Base-by-base conservation (phyloP, 2,329 filamentous ascomycete species). In the Xylariomycetidae sp. region DNA sequence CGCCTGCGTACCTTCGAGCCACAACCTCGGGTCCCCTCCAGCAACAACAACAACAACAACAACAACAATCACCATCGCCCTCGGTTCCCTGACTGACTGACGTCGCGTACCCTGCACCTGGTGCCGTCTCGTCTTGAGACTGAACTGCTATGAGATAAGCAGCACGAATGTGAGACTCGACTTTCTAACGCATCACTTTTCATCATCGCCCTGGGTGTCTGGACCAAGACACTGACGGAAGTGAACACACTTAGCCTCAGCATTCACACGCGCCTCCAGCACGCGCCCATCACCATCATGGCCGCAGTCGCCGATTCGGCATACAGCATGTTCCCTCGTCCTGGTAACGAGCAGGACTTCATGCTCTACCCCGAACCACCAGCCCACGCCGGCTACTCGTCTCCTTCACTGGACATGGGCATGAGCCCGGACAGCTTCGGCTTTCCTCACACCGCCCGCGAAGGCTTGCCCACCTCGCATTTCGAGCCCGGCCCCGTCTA, bases 401-500 rank as follows among this genome's bases (percentile, higher is more conserved):
- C 54, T 9, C 49, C 54, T 16, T 39, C 47, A 7, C 65, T 75
- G 54, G 66, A 71, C 35, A 57, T 75, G 52, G 58, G 57, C 47
- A 63, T 70, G 41, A 58, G 65, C 16, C 65, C 68, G 39, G 66
- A 71, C 32, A 58, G 63, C 37, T 70, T 64, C 29, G 54, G 52
- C 23, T 65, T 64, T 39, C 53, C 60, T 15, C 63, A 59, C 29
- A 49, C 58, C 38, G 52, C 47, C 24, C 59, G 59, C 24, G 61
- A 63, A 12, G 56, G 52, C 6, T 65, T 59, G 48, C 56, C 64
- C 29, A 46, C 61, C 12, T 62, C 71, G 38, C 58, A 57, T 20
- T 74, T 68, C 50, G 67, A 71, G 34, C 57, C 61, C 17, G 50
- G 61, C 19, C 40, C 60, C 9, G 49, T 74, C 32, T 77, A 72